These are phyloP conservation scores for Coffea canephora DNA, from an alignment of 257 asterid species.

Conservation along the genomic window DNA sequence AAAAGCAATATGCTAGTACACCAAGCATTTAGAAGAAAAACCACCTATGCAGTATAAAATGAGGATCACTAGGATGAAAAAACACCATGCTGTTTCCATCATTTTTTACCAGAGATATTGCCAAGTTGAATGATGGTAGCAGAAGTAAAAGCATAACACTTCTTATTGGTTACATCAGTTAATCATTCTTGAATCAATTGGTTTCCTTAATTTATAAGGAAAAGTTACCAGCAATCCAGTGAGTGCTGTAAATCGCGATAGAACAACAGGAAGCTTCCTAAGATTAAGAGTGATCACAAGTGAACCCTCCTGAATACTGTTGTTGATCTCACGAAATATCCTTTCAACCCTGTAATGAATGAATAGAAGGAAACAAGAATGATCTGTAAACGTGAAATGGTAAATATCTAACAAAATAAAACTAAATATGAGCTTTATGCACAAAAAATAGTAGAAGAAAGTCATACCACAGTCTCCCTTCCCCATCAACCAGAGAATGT, in stretches of 20 bases:
- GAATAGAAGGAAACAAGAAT: constrained; percentile 2
- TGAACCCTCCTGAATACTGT: constrained; percentile 75
- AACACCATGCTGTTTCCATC: not conserved
- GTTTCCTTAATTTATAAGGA: not conserved
- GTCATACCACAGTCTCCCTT: constrained; percentile 84
- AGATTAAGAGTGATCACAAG: constrained; percentile 71
- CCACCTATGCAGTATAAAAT: not conserved
- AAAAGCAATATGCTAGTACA: not conserved
- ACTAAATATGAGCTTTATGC: not conserved
- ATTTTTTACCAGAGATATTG: not conserved
- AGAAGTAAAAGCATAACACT: not conserved
- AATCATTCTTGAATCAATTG: not conserved
- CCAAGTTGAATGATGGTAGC: not conserved
- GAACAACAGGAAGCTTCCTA: constrained; percentile 78
- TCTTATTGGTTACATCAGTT: not conserved
- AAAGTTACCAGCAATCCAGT: constrained; percentile 84
- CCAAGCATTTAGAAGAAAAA: not conserved
- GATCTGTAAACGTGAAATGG: not conserved
- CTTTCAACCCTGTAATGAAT: constrained; percentile 81
- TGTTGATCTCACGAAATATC: constrained; percentile 87
- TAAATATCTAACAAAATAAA: not conserved
- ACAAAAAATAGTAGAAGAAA: constrained; percentile 10
- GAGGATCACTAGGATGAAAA: not conserved
- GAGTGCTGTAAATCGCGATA: constrained; percentile 85
- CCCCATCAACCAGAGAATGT: constrained; percentile 91